Base-by-base conservation (phyloP, 192 early-diverging fungal species). In the Entomortierella lignicola region DNA sequence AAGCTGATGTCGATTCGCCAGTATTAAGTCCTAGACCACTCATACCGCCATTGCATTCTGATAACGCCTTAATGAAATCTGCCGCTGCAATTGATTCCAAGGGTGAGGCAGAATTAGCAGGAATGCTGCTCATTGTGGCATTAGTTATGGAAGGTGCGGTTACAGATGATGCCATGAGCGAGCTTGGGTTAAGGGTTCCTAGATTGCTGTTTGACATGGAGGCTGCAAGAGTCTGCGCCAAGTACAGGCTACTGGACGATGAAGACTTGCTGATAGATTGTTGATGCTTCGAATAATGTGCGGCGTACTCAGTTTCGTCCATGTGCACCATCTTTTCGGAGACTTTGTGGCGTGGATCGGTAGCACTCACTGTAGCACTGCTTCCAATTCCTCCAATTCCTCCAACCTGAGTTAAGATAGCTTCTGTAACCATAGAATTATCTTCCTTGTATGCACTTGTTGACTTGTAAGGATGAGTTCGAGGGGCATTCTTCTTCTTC, bases 401-500 rank as follows among this genome's bases (percentile, higher is more conserved):
- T 21, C 75, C 75, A 25, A 79, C 75, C 41, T 79, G 61, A 7
- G 54, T 79, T 20, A 79, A 37, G 34, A 79, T 79, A 1, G 67
- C 75, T 31, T 79, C 75, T 27, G 75, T 79, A 23, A 79, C 74
- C 62, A 70, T 79, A 0, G 62, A 30, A 25, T 70, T 79, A 13
- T 79, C 74, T 26, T 79, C 74, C 23, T 69, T 79, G 31, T 68
- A 79, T 4, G 43, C 55, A 52, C 75, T 79, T 15, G 67, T 79
- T 13, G 75, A 65, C 27, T 79, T 79, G 63, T 79, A 79, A 21
- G 75, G 75, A 30, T 79, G 75, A 0, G 75, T 79, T 52, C 75
- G 29, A 31, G 61, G 66, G 10, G 56, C 51, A 48, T 79, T 79
- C 68, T 79, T 79, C 56, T 79, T 79, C 67, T 66, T 79, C 12